Evolutionary conservation across 2,329 filamentous ascomycete genomes (phyloP), one percentile per base, ranked within the genome.

Genomic region (Colletotrichum coccodes): DNA sequence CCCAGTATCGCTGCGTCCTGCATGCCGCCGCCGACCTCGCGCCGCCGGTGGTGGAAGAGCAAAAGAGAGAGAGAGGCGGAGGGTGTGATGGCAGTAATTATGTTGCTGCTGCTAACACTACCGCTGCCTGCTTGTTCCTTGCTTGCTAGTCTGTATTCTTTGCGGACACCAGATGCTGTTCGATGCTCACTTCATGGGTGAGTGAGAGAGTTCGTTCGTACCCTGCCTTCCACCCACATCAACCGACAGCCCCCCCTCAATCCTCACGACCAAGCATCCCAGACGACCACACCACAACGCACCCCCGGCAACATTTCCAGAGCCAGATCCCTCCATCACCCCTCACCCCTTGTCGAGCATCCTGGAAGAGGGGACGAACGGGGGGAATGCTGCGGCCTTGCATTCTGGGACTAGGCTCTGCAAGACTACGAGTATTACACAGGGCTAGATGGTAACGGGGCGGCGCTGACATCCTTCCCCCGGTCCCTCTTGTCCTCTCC

Each of bases 331-430:
- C 65, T 68, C 42, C 64, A 68, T 63, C 46, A 26, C 54, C 44
- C 36, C 30, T 12, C 16, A 44, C 16, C 47, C 64, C 65, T 64
- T 58, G 65, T 60, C 61, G 14, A 50, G 28, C 38, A 65, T 60
- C 60, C 65, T 68, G 36, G 65, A 65, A 68, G 60, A 68, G 65
- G 60, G 61, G 65, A 68, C 34, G 34, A 40, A 65, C 65, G 47
- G 54, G 57, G 57, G 59, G 60, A 26, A 26, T 65, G 60, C 60
- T 68, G 54, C 65, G 65, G 60, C 30, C 53, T 68, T 57, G 60
- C 65, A 59, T 64, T 68, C 61, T 60, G 38, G 65, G 60, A 68
- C 65, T 65, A 68, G 65, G 26, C 40, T 65, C 53, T 68, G 65
- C 47, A 14, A 59, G 47, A 47, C 56, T 46, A 7, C 7, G 30